Evolutionary conservation across 495 filamentous ascomycete species (phyloP), one percentile per base, ranked within the genome.

Genomic region (Talaromyces stipitatus): DNA sequence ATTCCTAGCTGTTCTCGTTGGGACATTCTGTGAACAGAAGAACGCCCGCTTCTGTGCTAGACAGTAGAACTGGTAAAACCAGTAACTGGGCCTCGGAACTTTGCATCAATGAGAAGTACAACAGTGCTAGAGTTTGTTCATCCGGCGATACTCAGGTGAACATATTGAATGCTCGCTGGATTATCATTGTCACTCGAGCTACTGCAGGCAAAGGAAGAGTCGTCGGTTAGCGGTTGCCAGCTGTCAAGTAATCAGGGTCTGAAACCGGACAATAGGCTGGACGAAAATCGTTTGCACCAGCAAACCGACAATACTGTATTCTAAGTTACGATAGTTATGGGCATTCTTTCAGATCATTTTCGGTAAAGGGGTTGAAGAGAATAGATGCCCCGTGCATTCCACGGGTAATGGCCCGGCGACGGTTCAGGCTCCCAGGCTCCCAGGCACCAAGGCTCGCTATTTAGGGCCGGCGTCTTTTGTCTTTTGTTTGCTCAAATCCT

Each of bases 331-430:
- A n/a, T n/a, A n/a, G n/a, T n/a, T 38, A 38, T 38, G n/a, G 33
- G 18, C 14, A 38, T 41, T 16, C n/a, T 41, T 41, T 20, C 33
- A 38, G 3, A 16, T 18, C 33, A 38, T 16, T 38, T 5, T 38
- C n/a, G n/a, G n/a, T n/a, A 38, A 16, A 2, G 12, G 2, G 8
- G 9, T 32, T 10, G 16, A 38, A 7, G 33, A 38, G 16, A 18
- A 16, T 41, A 41, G 28, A 36, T 46, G 41, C 8, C 18, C 20
- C 43, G 43, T 41, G 45, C 48, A 51, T 51, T 30, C 48, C 48
- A 12, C 26, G 48, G 48, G 45, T 30, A 30, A 51, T 51, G 48
- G 48, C 48, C 26, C 2, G 26, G 48, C 48, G 48, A 51, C 48
- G 7, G 18, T 18, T 29, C 26, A 51, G 48, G 48, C 48, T n/a